Conservation (phyloP, 768 basidiomycete species). For the Termitomyces sp. region DNA sequence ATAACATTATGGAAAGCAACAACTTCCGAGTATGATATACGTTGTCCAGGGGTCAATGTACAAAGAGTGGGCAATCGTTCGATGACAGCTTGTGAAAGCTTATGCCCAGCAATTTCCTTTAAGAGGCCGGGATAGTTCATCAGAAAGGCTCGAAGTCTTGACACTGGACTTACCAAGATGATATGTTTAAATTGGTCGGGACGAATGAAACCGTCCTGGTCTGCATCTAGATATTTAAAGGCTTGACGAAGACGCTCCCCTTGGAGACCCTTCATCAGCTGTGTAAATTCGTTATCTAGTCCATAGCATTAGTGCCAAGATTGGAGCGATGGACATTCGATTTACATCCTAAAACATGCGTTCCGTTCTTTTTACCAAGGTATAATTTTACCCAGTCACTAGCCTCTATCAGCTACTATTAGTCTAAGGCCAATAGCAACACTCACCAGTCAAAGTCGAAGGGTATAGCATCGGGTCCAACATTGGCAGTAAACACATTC, state of each 20-base stretch:
- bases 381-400: constrained; percentile 97
- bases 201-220: constrained; percentile 90
- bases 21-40: constrained; percentile 95
- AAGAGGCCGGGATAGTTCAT: not conserved
- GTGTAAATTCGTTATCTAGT: constrained; percentile 92
- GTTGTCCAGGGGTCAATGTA: constrained; percentile 81
- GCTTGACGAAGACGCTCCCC: constrained; percentile 96
- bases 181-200: constrained; percentile 95
- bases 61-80: constrained; percentile 91
- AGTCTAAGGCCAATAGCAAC: not conserved
- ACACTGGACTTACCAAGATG: constrained; percentile 64
- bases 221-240: constrained; percentile 85
- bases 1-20: constrained; percentile 96
- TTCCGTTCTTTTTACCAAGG: constrained; percentile 87
- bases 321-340: constrained; percentile 10
- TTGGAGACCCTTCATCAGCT: constrained; percentile 97
- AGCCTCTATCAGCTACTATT: not conserved
- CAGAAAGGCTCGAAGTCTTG: not conserved
- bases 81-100: constrained; percentile 89
- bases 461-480: constrained; percentile 76
- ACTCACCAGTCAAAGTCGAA: constrained; percentile 90
- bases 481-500: constrained; percentile 78
- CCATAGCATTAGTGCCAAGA: not conserved
- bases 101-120: constrained; percentile 95
- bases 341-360: constrained; percentile 89